A percentile compares a stretch with the other conserved stretches of the same genome.
Conservation (phyloP, 805 yeast species). For the Metschnikowia vanudenii region DNA sequence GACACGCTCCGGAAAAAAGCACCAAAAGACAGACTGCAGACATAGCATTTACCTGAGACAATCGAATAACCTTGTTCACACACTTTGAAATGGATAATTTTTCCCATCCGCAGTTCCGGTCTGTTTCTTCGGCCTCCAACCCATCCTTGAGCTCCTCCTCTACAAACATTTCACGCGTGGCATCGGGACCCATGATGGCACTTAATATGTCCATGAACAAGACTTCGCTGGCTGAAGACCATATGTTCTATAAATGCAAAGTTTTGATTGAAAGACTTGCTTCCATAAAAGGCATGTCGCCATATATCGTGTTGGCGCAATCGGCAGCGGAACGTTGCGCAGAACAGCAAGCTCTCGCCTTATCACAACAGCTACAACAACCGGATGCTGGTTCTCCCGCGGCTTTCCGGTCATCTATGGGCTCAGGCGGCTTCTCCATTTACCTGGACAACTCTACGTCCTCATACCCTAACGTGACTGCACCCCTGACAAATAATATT, state of each 20-base stretch:
- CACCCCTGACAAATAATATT: constrained; percentile 36
- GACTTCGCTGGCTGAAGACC: constrained; percentile 60
- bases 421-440: constrained; percentile 35
- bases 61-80: no score
- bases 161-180: constrained; percentile 38
- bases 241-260: constrained; percentile 66
- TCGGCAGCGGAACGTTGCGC: constrained; percentile 64
- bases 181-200: constrained; percentile 47
- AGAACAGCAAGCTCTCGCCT: constrained; percentile 65
- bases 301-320: constrained; percentile 63
- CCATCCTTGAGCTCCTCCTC: constrained; percentile 30
- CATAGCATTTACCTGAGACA: background rate
- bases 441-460: constrained; percentile 33
- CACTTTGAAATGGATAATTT: constrained; percentile 12
- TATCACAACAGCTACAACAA: constrained; percentile 42
- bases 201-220: constrained; percentile 56
- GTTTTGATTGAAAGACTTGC: constrained; percentile 55
- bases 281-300: constrained; percentile 62
- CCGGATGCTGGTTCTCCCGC: constrained; percentile 16
- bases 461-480: constrained; percentile 17
- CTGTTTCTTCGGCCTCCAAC: constrained; percentile 35
- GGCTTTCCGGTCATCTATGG: constrained; percentile 35
- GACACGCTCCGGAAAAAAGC: background rate
- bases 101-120: constrained; percentile 36
- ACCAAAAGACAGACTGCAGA: background rate